Evolutionary conservation across 2,329 filamentous ascomycete genomes (phyloP), one percentile per base, ranked within the genome.

Genomic region (Pseudocercospora vitis): DNA sequence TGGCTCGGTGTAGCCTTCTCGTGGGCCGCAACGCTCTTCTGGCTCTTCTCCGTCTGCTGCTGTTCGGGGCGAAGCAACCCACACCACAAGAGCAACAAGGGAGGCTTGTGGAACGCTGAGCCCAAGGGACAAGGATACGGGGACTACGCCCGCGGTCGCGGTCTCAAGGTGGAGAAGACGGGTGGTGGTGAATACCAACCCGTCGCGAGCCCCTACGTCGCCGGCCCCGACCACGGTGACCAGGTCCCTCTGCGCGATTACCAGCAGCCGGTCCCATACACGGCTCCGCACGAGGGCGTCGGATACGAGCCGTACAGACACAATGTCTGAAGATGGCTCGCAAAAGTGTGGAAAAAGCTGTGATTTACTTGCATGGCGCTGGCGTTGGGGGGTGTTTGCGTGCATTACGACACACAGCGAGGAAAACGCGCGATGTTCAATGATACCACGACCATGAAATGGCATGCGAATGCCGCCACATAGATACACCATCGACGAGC

Each of bases 21-120:
- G 57, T 69, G 94, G 28, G 88, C 73, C 35, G 86, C 87, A 6
- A 83, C 82, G 60, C 74, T 96, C 69, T 96, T 97, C 86, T 97
- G 94, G 92, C 76, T 91, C 68, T 83, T 95, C 71, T 89, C 85
- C 72, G 82, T 88, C 66, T 97, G 92, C 86, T 97, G 91, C 83
- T 96, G 91, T 79, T 84, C 81, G 63, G 89, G 89, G 42, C 78
- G 80, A 63, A 78, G 74, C 50, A 74, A 76, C 23, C 76, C 76
- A 49, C 70, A 74, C 66, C 74, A 74, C 14, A 61, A 70, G 56
- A 69, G 68, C 49, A 74, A 76, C 56, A 67, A 68, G 35, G 65
- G 66, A 48, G 65, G 67, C n/a, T 64, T 72, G 7, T 67, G 64
- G 42, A 61, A 59, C 28, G 66, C 65, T 1, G 67, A 67, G 57